phyloP scores from a whole-genome alignment of 495 filamentous ascomycete genomes.

The Tuber magnatum region DNA sequence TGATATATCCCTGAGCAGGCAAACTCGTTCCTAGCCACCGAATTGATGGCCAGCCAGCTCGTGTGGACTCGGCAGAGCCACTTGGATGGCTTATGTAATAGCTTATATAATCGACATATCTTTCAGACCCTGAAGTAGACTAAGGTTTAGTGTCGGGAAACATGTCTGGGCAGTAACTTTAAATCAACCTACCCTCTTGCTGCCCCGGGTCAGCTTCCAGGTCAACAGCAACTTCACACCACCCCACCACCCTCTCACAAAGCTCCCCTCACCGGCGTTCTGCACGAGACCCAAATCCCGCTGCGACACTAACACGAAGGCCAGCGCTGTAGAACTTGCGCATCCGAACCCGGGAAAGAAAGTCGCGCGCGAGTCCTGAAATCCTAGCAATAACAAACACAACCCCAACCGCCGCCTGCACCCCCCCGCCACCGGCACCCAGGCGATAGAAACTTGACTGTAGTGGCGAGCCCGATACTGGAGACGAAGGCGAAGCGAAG shows the following conservation, averaged over 20 bases:
- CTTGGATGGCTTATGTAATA: too few relatives aligned
- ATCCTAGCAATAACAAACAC: conserved; percentile 70
- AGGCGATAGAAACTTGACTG: conserved; percentile 41
- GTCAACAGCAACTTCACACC: conserved; percentile 6
- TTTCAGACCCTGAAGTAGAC: too few relatives aligned
- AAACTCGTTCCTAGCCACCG: too few relatives aligned
- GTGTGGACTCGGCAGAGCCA: too few relatives aligned
- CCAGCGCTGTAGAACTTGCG: conserved; percentile 63
- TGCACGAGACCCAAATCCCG: conserved; percentile 63
- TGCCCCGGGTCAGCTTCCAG: background rate
- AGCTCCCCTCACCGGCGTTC: conserved; percentile 42
- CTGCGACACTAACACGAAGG: conserved; percentile 71
- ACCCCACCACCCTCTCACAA: conserved; percentile 10
- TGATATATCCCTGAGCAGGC: too few relatives aligned
- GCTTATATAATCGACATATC: too few relatives aligned
- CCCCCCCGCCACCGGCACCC: conserved; percentile 23
- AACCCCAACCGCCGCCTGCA: conserved; percentile 48
- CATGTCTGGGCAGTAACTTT: too few relatives aligned
- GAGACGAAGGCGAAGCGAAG: conserved; percentile 26
- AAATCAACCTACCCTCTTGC: background rate
- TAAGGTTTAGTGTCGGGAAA: too few relatives aligned
- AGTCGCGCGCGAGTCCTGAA: conserved; percentile 82
- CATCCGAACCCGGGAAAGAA: conserved; percentile 76
- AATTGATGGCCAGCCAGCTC: too few relatives aligned
- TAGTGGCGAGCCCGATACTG: conserved; percentile 40